These are phyloP conservation scores for Mortierella sp. DNA, from an alignment of 371 early-diverging fungal genomes.

Conservation along the genomic window DNA sequence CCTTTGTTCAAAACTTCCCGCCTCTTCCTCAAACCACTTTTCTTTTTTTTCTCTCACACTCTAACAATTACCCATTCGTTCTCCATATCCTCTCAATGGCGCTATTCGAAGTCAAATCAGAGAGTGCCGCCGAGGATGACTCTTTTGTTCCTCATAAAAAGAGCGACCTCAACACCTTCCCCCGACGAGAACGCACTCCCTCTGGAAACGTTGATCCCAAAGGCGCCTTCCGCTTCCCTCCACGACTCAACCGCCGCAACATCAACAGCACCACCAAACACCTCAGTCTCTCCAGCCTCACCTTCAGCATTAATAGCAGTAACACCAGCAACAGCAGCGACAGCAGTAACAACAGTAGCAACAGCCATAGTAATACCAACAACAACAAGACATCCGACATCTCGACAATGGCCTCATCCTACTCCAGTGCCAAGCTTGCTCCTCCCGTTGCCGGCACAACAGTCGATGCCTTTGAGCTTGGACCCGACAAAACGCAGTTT, in stretches of 20 bases:
- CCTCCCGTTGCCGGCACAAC: slow-evolving; percentile 16
- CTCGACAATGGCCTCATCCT: slow-evolving; percentile 17
- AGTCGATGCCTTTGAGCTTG: slow-evolving; percentile 15
- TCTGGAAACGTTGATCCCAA: not conserved
- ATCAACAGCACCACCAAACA: not conserved
- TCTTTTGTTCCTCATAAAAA: not conserved
- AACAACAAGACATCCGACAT: not conserved
- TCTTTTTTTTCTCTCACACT: not conserved
- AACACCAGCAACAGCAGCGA: not conserved
- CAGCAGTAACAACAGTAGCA: not conserved
- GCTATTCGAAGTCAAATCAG: not conserved
- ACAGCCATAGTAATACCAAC: not conserved
- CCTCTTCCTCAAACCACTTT: not conserved
- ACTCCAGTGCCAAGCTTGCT: slow-evolving; percentile 36
- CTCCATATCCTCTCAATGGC: not conserved
- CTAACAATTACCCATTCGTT: not conserved
- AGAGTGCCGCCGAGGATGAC: not conserved
- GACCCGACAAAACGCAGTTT: not conserved
- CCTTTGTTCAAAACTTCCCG: not conserved
- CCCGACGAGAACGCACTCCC: not conserved
- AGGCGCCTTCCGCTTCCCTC: not conserved
- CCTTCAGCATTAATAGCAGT: not conserved
- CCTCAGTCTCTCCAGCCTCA: not conserved
- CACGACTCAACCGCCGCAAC: not conserved
- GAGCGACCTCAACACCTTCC: not conserved